Base-by-base conservation (phyloP, 1,139 yeast species). In the Arxiozyma heterogenica region DNA sequence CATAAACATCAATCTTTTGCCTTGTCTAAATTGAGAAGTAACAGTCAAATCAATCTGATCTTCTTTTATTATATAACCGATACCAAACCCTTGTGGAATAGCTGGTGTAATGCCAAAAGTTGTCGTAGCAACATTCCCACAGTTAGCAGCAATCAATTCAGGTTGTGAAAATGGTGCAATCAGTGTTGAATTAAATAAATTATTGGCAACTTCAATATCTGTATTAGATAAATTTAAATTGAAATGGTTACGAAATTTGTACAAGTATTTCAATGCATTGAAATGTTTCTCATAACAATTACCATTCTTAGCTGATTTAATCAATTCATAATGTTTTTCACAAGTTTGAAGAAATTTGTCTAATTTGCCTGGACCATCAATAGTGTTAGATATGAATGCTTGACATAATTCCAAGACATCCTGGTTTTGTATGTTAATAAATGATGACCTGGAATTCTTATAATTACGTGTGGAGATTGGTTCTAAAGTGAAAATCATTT, bases 21-120 rank as follows among this genome's bases (percentile, higher is more conserved):
- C 86, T 69, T 85, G 93, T 61, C 93, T 76, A 72, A 81, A 82
- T 66, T 85, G 86, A 12, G 90, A 83, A 23, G 86, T 81, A 8
- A 76, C 73, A 38, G 79, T 78, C 51, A 84, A 73, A n/a, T 88
- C 82, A 27, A 86, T 76, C 22, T 77, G 76, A 60, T 84, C 89
- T 55, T 77, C 78, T 65, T 85, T 87, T 54, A 85, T 78, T 48
- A 84, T 83, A 63, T 86, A 86, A 0, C 91, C 93, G 47, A 85
- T 76, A 17, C 91, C 93, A 66, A 83, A 85, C 0, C 94, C 94
- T 59, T 82, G 82, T 51, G 86, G 82, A 25, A 78, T 75, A 0
- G 89, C 87, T 1, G 93, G 94, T 0, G 91, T 84, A 34, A 86
- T 79, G 8, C 93, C 93, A 72, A 86, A 86, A 20, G 83, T 72